Percentiles rank a stretch among this genome's conserved stretches.
Evolutionary conservation across 371 early-diverging fungal genomes (phyloP).

Genomic region (Fennellomyces sp.): DNA sequence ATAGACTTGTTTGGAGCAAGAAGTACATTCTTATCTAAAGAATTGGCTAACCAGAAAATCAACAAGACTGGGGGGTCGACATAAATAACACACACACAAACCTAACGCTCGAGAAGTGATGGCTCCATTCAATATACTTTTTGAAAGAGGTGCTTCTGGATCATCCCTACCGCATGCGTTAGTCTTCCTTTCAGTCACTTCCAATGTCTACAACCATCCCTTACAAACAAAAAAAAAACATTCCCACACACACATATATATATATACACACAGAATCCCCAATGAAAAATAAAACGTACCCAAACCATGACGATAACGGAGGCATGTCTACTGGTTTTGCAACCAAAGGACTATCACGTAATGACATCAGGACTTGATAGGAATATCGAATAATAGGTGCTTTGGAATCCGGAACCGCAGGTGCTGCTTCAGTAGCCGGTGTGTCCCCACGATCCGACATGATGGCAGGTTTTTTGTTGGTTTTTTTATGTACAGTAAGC

Average conservation of each 20-base stretch:
- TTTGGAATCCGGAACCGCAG: neutral
- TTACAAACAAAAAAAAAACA: neutral
- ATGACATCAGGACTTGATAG: slow-evolving; percentile 42
- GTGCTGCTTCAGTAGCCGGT: neutral
- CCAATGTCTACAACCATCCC: neutral
- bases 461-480: slow-evolving; percentile 4
- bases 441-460: slow-evolving; percentile 24
- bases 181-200: neutral
- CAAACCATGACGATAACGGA: slow-evolving; percentile 51
- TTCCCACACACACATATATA: neutral
- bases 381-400: slow-evolving; percentile 43
- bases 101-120: slow-evolving; percentile 37
- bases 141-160: slow-evolving; percentile 30
- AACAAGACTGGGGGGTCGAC: neutral
- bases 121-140: slow-evolving; percentile 37
- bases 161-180: slow-evolving; percentile 31
- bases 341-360: slow-evolving; percentile 57
- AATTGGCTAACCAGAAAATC: neutral
- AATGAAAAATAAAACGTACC: slow-evolving; percentile 24
- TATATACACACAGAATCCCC: neutral
- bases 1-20: slow-evolving; percentile 60
- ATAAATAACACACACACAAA: slow-evolving; percentile 4
- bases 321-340: slow-evolving; percentile 50
- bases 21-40: slow-evolving; percentile 53
- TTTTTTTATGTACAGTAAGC: too few species aligned